These are phyloP conservation scores for Nannochloropsis oceanica DNA, from an alignment of 108 stramenopile species.

Conservation along the genomic window DNA sequence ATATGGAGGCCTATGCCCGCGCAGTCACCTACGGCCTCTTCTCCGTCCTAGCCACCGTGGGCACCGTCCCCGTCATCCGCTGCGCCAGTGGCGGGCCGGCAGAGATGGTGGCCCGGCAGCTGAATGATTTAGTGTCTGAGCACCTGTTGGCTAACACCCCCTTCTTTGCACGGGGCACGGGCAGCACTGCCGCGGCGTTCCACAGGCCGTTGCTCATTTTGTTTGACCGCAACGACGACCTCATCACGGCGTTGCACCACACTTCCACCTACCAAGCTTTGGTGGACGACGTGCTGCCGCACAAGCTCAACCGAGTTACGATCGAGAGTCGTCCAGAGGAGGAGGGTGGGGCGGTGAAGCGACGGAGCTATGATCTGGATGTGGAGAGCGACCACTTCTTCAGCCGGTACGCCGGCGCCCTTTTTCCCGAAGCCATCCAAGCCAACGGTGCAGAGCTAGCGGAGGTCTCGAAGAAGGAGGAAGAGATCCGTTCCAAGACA, in stretches of 20 bases:
- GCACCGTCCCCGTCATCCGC: constrained; percentile 75
- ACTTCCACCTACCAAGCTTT: constrained; percentile 87
- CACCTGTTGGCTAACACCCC: neutral
- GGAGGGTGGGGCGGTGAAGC: constrained; percentile 29
- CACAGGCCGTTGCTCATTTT: constrained; percentile 76
- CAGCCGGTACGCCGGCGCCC: constrained; percentile 63
- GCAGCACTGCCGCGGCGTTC: constrained; percentile 7
- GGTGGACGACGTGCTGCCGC: constrained; percentile 78
- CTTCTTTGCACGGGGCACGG: neutral
- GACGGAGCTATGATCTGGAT: constrained; percentile 82
- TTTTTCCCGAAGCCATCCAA: constrained; percentile 94
- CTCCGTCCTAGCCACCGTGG: constrained; percentile 68
- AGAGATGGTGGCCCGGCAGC: constrained; percentile 85
- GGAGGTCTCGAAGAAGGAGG: constrained; percentile 60
- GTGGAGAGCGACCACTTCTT: constrained; percentile 50
- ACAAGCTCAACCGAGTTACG: constrained; percentile 68
- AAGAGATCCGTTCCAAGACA: constrained; percentile 28
- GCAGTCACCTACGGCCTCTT: constrained; percentile 70
- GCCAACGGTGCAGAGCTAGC: constrained; percentile 80
- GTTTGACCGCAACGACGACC: constrained; percentile 80
- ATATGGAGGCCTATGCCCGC: constrained; percentile 33
- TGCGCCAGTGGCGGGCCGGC: constrained; percentile 76
- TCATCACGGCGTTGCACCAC: constrained; percentile 77
- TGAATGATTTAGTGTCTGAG: constrained; percentile 51
- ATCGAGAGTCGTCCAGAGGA: constrained; percentile 21